Conservation (phyloP, 2,329 filamentous ascomycete species). For the Raffaelea arxii region DNA sequence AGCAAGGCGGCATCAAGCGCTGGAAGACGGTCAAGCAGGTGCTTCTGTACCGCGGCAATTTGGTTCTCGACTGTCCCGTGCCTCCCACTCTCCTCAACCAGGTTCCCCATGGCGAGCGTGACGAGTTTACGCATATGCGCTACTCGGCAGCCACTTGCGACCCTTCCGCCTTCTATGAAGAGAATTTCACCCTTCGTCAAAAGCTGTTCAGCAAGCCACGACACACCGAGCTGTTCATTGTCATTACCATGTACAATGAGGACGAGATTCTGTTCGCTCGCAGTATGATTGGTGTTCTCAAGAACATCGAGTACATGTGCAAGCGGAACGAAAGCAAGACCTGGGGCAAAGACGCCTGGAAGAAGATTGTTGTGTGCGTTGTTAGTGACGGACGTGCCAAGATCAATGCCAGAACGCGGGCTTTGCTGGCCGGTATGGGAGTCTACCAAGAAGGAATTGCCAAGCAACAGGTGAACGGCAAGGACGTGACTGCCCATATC, state of each 20-base stretch:
- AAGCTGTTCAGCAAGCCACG: constrained; percentile 84
- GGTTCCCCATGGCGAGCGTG: constrained; percentile 81
- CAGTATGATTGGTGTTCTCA: constrained; percentile 94
- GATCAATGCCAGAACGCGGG: constrained; percentile 86
- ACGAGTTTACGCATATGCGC: constrained; percentile 85
- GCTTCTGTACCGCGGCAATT: constrained; percentile 90
- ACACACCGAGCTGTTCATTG: constrained; percentile 92
- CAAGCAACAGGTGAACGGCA: constrained; percentile 93
- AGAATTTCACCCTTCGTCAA: constrained; percentile 86
- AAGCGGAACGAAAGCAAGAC: constrained; percentile 87
- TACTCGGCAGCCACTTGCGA: constrained; percentile 95
- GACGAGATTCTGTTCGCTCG: constrained; percentile 92
- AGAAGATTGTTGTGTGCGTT: constrained; percentile 98
- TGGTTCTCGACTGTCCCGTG: constrained; percentile 93
- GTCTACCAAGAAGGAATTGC: constrained; percentile 98
- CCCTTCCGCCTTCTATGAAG: constrained; percentile 74
- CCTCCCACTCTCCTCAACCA: constrained; percentile 81
- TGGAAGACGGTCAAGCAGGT: constrained; percentile 99
- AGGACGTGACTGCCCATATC: constrained; percentile 94
- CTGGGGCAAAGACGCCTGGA: constrained; percentile 98
- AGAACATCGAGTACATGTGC: constrained; percentile 98
- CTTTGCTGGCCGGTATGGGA: constrained; percentile 83
- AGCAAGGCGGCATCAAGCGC: constrained; percentile 57
- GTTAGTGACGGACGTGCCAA: constrained; percentile 95
- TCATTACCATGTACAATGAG: constrained; percentile 98